Base-by-base conservation (phyloP, 2,329 filamentous ascomycete species). In the Didymella pinodella region DNA sequence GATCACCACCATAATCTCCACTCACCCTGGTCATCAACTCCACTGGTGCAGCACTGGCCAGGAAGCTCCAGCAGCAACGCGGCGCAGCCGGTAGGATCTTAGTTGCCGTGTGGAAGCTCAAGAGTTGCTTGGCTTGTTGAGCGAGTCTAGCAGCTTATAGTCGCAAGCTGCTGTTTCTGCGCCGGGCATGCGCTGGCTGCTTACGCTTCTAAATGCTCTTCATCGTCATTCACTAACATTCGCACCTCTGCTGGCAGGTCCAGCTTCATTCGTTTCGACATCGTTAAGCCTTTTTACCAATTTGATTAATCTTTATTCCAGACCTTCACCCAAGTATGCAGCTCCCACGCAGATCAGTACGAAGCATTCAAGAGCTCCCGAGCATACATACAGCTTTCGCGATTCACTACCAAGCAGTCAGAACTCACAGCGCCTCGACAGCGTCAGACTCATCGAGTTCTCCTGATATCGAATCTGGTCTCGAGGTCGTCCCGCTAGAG, bases 401-500 rank as follows among this genome's bases (percentile, higher is more conserved):
- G 25, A 14, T 48, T 7, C 56, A 61, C 40, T 52, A 63, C 46
- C 56, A 56, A 40, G 25, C 63, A 29, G 18, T 58, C 55, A 34
- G 61, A 41, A 44, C 57, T 5, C 51, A 59, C 46, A 59, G 56
- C 34, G 56, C 56, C 14, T 59, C 56, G 4, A 59, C 65, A 20
- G 44, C 63, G 7, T 67, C 63, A 4, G 53, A 57, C 10, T 59
- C 61, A 58, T 57, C 64, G 40, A 43, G 57, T 2, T 54, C 62
- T 18, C 51, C 61, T 29, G 45, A 62, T 20, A 61, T 73, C 11
- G 67, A 67, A 28, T 66, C 72, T 60, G 73, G 71, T n/a, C 67
- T 74, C 20, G 72, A 75, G 48, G 59, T 72, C 0, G 70, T 75
- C 7, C 73, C 73, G 0, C 55, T 75, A 29, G 73, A 75, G 48